Evolutionary conservation across 176 grass and related monocot genomes (phyloP).

Genomic region (Echinochloa phyllopogon): DNA sequence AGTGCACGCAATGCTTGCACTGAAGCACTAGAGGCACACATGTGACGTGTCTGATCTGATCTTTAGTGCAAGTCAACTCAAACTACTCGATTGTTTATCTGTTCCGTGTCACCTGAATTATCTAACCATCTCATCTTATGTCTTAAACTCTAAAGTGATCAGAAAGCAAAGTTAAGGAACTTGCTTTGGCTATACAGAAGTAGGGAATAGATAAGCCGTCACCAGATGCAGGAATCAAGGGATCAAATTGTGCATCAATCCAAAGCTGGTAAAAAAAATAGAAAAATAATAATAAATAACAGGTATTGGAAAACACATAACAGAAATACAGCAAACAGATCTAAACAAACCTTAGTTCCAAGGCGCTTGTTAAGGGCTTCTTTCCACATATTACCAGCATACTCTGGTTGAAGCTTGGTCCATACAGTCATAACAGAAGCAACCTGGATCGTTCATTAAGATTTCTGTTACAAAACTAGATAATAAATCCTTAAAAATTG

Average conservation of each 20-base stretch:
- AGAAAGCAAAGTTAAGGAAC: background rate
- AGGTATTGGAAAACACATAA: slow-evolving; percentile 1
- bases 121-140: slow-evolving; percentile 2
- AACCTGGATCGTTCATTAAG: slow-evolving; percentile 63
- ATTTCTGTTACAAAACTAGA: slow-evolving; percentile 37
- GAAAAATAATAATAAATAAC: background rate
- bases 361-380: slow-evolving; percentile 98
- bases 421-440: slow-evolving; percentile 98
- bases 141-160: background rate
- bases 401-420: slow-evolving; percentile 88
- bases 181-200: background rate
- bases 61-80: background rate
- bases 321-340: background rate
- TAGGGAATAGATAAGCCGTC: slow-evolving; percentile 27
- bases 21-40: background rate
- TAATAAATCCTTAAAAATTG: background rate
- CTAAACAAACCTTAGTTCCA: slow-evolving; percentile 77
- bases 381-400: slow-evolving; percentile 88
- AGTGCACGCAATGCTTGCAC: background rate
- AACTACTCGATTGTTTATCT: background rate
- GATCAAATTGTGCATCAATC: slow-evolving; percentile 14
- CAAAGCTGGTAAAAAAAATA: background rate
- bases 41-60: too few relatives aligned
- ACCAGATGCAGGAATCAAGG: slow-evolving; percentile 6
- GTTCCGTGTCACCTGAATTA: background rate